Evolutionary conservation across 352 stramenopile species (phyloP), one percentile per base, ranked within the genome.

Genomic region (Phytophthora sojae): DNA sequence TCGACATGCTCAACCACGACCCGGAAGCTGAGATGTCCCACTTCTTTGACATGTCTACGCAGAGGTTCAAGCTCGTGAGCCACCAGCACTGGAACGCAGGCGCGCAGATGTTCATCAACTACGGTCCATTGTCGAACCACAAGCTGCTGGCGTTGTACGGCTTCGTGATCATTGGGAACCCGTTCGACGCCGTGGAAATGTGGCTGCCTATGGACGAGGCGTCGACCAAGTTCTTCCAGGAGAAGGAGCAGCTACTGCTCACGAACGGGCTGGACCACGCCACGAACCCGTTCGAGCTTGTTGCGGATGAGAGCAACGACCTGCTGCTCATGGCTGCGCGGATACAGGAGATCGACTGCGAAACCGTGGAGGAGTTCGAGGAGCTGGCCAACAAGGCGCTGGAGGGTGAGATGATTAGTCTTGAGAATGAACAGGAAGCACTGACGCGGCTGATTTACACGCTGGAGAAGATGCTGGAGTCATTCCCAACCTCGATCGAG

Each of bases 1-100:
- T 96, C 47, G 88, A 96, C 71, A 94, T 96, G 86, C 75, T 96
- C 55, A 96, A 96, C 71, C 86, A 96, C 68, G 81, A 93, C 66
- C 85, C 86, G 9, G 75, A 83, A 60, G 88, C 85, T 9, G 82
- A 93, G 65, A 89, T 94, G 80, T 83, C 71, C 4, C 88, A 96
- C 69, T 84, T 80, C 26, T 89, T 85, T 65, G 87, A 96, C 58
- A 52, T 75, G 29, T 58, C 77, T 0, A 79, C 71, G 23, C 60
- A 89, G 23, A 61, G 58, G 4, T 90, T 96, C 42, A 82, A 86
- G 65, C 79, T 96, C 21, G 81, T 91, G 42, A 92, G 76, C 45
- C 81, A 93, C 64, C 85, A 94, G 73, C 88, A 94, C 54, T 92
- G 86, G 75, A 67, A 76, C 15, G 86, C 88, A 5, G 86, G 86